Evolutionary conservation across 2,329 filamentous ascomycete genomes (phyloP).

Genomic region (Tolypocladium nubicola): DNA sequence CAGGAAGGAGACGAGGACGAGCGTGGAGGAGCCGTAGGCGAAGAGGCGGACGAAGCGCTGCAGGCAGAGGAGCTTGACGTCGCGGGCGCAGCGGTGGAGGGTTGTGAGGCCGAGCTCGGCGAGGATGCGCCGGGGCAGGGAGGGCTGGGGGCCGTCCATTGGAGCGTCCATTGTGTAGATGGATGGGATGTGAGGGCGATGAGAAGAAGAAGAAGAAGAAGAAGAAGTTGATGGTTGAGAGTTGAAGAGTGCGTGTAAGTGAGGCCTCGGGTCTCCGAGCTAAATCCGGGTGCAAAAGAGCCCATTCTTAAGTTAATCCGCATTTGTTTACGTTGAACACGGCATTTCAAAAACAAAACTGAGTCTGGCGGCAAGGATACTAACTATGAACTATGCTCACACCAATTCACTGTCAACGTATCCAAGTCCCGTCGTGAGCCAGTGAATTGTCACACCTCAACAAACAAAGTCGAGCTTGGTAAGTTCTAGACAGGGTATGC

Average conservation of each 20-base stretch:
- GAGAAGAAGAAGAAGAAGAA: too few relatives aligned
- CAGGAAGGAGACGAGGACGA: conserved; percentile 48
- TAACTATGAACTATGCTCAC: too few relatives aligned
- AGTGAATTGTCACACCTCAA: too few relatives aligned
- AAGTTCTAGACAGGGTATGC: too few relatives aligned
- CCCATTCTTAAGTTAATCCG: too few relatives aligned
- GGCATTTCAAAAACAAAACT: too few relatives aligned
- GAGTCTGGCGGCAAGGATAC: too few relatives aligned
- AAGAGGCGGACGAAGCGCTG: conserved; percentile 53
- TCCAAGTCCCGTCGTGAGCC: too few relatives aligned
- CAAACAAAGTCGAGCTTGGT: too few relatives aligned
- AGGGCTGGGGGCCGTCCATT: not conserved
- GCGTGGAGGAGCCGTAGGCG: conserved; percentile 49
- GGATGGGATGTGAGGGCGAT: not conserved
- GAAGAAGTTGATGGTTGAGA: not conserved
- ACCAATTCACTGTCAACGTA: too few relatives aligned
- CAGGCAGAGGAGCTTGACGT: conserved; percentile 46
- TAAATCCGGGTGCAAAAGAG: too few relatives aligned
- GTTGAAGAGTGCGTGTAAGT: not conserved
- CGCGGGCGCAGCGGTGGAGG: conserved; percentile 16
- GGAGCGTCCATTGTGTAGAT: not conserved
- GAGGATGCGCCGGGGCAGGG: conserved; percentile 1
- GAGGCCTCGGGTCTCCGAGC: not conserved
- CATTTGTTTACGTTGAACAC: too few relatives aligned
- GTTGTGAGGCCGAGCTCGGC: conserved; percentile 16